Conservation (phyloP, 2,329 filamentous ascomycete species). For the Botryotinia calthae region DNA sequence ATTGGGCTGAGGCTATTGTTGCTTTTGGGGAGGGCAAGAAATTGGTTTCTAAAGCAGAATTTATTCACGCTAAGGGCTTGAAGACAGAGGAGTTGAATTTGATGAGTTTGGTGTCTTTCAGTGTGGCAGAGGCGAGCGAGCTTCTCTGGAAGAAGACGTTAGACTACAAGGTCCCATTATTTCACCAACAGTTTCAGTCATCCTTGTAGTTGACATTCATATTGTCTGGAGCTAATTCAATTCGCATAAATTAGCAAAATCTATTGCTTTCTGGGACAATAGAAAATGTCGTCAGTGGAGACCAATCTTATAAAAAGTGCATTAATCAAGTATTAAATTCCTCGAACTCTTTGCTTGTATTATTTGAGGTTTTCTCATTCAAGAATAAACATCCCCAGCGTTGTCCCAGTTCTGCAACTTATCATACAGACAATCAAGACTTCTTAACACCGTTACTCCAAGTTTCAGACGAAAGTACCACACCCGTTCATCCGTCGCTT, state of each 20-base stretch:
- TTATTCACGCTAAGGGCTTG: neutral
- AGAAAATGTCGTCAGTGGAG: neutral
- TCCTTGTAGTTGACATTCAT: neutral
- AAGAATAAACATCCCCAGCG: neutral
- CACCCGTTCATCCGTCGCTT: neutral
- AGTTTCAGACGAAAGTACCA: neutral
- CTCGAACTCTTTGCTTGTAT: neutral
- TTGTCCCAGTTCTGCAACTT: neutral
- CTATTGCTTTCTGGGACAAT: neutral
- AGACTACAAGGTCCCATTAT: neutral
- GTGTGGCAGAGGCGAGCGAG: neutral
- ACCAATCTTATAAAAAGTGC: neutral
- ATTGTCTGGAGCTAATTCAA: neutral
- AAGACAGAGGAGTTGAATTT: neutral
- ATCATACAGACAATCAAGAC: neutral
- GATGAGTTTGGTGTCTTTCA: neutral
- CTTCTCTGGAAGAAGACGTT: neutral
- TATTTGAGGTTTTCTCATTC: neutral
- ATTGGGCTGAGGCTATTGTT: neutral
- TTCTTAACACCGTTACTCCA: neutral
- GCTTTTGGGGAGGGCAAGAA: neutral
- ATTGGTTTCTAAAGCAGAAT: slow-evolving; percentile 1
- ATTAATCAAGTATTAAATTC: neutral
- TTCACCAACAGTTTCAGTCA: neutral
- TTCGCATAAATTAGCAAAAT: neutral